Evolutionary conservation across 345 rosid genomes (phyloP).

Genomic region (Pugionium dolabratum): DNA sequence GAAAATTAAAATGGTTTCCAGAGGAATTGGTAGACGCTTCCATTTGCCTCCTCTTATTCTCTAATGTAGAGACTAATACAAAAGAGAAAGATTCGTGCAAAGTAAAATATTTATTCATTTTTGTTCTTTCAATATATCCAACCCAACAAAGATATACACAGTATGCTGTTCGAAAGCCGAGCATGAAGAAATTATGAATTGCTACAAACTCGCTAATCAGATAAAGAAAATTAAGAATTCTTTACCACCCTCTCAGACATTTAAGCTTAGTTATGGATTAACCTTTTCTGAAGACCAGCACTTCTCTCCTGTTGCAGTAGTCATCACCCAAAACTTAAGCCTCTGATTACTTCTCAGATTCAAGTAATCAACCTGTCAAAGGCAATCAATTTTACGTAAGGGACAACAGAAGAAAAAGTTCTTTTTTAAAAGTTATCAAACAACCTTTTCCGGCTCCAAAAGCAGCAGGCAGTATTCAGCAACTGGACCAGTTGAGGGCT

Average conservation of each 20-base stretch:
- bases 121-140: constrained; percentile 3
- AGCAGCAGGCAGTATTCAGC: constrained; percentile 64
- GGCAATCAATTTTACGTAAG: constrained; percentile 2
- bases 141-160: constrained; percentile 11
- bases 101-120: constrained; percentile 13
- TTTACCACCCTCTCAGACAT: constrained; percentile 11
- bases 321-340: constrained; percentile 49
- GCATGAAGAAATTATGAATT: background rate
- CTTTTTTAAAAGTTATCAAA: background rate
- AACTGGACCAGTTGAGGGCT: constrained; percentile 70
- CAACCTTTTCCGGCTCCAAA: constrained; percentile 83
- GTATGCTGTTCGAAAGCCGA: background rate
- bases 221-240: constrained; percentile 8
- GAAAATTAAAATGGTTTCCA: background rate
- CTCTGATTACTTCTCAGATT: constrained; percentile 82
- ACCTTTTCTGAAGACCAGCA: constrained; percentile 66
- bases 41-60: constrained; percentile 5
- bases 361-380: constrained; percentile 76
- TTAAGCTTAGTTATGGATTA: constrained; percentile 47
- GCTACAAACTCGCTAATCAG: constrained; percentile 18
- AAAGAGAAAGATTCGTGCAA: constrained; percentile 20
- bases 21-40: constrained; percentile 26
- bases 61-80: constrained; percentile 15
- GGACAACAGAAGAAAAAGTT: background rate
- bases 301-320: constrained; percentile 48